phyloP scores from a whole-genome alignment of 192 early-diverging fungal species.

The Coemansia sp. region DNA sequence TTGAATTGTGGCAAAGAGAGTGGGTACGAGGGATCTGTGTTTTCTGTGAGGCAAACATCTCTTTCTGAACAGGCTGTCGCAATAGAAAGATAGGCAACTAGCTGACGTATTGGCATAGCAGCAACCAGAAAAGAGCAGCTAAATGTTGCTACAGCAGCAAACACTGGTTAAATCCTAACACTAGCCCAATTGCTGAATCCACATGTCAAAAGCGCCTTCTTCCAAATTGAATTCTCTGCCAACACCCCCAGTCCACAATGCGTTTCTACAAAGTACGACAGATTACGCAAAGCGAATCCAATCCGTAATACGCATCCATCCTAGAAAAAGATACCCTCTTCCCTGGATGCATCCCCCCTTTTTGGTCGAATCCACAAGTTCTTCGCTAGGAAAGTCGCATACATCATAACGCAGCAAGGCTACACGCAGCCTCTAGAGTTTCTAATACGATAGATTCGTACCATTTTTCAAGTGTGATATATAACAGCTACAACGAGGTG shows the following conservation, averaged over 20 bases:
- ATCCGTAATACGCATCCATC: not conserved
- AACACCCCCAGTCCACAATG: not conserved
- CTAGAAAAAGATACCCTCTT: not conserved
- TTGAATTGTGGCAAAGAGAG: not conserved
- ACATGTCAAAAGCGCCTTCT: not conserved
- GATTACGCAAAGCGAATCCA: not conserved
- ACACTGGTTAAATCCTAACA: not conserved
- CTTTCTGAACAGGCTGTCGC: not conserved
- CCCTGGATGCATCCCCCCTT: not conserved
- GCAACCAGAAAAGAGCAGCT: not conserved
- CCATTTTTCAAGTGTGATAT: constrained; percentile 36
- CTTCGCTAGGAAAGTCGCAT: not conserved
- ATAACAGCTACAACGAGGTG: constrained; percentile 25
- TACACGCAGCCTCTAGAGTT: not conserved
- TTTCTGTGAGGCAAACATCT: not conserved
- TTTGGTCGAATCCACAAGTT: not conserved
- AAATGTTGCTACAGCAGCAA: not conserved
- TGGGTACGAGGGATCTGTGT: not conserved
- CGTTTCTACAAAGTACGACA: not conserved
- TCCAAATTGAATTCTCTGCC: not conserved
- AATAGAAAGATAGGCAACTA: not conserved
- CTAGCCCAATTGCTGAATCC: not conserved
- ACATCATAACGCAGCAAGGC: not conserved
- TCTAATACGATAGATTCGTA: constrained; percentile 29
- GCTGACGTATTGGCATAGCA: not conserved